These are phyloP conservation scores for Coniochaeta hoffmannii DNA, from an alignment of 2,329 filamentous ascomycete genomes.

Conservation along the genomic window DNA sequence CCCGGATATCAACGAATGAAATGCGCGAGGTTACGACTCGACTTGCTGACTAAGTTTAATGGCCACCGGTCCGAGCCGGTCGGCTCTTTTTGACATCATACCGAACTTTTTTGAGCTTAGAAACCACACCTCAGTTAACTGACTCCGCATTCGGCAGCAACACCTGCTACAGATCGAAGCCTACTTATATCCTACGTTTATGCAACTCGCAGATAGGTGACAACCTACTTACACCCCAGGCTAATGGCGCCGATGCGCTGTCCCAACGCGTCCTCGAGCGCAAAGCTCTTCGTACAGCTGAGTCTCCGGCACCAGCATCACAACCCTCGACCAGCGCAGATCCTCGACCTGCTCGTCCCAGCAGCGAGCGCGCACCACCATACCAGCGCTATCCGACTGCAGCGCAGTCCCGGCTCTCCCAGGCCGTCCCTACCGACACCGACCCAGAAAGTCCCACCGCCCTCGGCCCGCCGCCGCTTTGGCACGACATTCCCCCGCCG, in stretches of 20 bases:
- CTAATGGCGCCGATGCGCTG: conserved; percentile 1
- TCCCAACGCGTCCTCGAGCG: not conserved
- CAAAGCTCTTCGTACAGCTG: not conserved
- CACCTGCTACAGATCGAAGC: not conserved
- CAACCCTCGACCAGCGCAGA: not conserved
- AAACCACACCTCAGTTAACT: conserved; percentile 4
- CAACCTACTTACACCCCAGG: too few species aligned
- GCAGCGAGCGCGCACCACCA: not conserved
- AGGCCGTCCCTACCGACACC: not conserved
- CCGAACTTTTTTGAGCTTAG: conserved; percentile 13
- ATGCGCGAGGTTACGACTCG: too few species aligned
- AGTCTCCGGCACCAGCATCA: not conserved
- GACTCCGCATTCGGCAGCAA: conserved; percentile 2
- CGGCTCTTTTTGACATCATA: conserved; percentile 14
- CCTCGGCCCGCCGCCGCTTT: conserved; percentile 19
- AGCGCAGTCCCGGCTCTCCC: not conserved
- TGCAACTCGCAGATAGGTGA: not conserved
- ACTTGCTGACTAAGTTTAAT: too few species aligned
- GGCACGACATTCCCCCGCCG: conserved; percentile 25
- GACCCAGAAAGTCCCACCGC: too few species aligned
- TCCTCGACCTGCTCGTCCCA: conserved; percentile 2
- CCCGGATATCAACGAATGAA: too few species aligned
- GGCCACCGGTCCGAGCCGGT: not conserved
- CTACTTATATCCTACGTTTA: not conserved
- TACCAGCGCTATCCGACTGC: not conserved